Evolutionary conservation across 2,329 filamentous ascomycete genomes (phyloP).

Genomic region (Fusarium sororula): DNA sequence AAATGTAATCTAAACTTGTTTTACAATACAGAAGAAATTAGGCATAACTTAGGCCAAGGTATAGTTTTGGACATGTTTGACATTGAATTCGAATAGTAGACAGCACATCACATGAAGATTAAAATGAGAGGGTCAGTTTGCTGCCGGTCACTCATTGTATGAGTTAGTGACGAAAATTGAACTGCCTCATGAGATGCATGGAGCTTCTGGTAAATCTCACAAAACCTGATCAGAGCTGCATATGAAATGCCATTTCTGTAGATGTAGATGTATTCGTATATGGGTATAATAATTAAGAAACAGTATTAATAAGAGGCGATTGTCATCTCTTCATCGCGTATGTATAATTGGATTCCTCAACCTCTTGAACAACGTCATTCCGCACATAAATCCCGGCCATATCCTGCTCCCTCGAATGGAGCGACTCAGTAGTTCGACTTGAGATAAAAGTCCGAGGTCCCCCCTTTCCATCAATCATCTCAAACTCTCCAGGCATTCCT

Average conservation of each 20-base stretch:
- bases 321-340: slow-evolving; percentile 16
- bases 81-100: no score
- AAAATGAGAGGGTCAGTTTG: background rate
- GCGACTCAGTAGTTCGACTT: background rate
- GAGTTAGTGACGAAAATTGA: background rate
- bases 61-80: no score
- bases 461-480: slow-evolving; percentile 5
- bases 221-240: background rate
- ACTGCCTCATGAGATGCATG: background rate
- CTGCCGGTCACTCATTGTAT: background rate
- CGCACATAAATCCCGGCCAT: slow-evolving; percentile 23
- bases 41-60: background rate
- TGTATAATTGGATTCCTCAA: slow-evolving; percentile 4
- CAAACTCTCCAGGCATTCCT: slow-evolving; percentile 22
- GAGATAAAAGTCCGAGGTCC: slow-evolving; percentile 26
- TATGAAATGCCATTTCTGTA: background rate
- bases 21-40: no score
- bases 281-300: background rate
- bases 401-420: slow-evolving; percentile 12
- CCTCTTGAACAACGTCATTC: slow-evolving; percentile 31
- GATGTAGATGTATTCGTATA: no score
- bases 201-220: background rate
- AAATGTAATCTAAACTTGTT: background rate
- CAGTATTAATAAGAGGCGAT: background rate
- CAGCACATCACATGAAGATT: no score